Conservation (phyloP, 2,329 filamentous ascomycete species). For the Ceratocystis destructans region DNA sequence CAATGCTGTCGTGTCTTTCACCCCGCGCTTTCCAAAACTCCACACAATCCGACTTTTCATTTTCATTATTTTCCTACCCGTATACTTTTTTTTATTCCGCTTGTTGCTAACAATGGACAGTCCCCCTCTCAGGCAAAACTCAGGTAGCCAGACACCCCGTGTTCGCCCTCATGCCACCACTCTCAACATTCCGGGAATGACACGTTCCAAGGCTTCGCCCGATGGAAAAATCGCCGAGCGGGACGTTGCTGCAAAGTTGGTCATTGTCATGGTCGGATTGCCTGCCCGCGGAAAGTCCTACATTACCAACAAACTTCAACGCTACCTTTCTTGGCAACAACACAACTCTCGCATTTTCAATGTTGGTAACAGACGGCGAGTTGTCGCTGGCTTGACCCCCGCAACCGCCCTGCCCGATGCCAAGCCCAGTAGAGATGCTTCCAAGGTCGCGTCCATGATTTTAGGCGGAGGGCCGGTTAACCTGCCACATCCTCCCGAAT, state of each 20-base stretch:
- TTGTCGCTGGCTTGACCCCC: constrained; percentile 49
- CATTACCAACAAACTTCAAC: constrained; percentile 93
- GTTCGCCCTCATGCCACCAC: constrained; percentile 78
- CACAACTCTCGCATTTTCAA: constrained; percentile 96
- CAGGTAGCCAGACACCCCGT: constrained; percentile 62
- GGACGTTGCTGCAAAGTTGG: constrained; percentile 89
- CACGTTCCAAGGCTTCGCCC: constrained; percentile 85
- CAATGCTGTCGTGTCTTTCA: too few relatives aligned
- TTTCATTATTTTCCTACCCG: constrained; percentile 12
- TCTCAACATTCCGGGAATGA: constrained; percentile 91
- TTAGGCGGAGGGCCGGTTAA: constrained; percentile 39
- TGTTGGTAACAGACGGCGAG: constrained; percentile 77
- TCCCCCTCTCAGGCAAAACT: constrained; percentile 56
- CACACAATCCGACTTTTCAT: background rate
- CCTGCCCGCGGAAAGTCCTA: constrained; percentile 95
- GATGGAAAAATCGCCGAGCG: constrained; percentile 87
- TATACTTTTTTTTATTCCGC: background rate
- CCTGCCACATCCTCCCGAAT: constrained; percentile 22
- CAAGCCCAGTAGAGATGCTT: constrained; percentile 32
- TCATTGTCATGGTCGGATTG: constrained; percentile 96
- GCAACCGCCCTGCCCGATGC: constrained; percentile 21
- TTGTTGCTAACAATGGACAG: constrained; percentile 30
- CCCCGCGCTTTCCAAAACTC: too few relatives aligned
- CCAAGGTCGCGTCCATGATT: constrained; percentile 43
- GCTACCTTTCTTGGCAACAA: constrained; percentile 94